Evolutionary conservation across 2,329 filamentous ascomycete genomes (phyloP).

Genomic region (Alternaria infectoria): DNA sequence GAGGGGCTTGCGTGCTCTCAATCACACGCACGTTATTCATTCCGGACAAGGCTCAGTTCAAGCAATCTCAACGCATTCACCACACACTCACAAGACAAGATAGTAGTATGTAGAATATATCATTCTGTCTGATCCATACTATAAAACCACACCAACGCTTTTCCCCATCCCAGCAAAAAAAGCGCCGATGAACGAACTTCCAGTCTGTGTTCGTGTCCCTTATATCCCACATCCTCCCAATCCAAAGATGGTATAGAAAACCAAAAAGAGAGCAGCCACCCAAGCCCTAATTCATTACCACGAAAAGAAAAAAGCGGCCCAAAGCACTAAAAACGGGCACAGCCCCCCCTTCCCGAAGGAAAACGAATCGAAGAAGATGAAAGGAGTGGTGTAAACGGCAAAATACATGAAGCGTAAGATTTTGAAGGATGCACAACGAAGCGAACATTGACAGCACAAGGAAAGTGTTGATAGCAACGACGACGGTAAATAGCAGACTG

Average conservation of each 20-base stretch:
- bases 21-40: no score
- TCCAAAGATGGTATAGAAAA: not conserved
- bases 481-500: not conserved
- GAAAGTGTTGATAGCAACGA: not conserved
- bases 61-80: no score
- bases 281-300: not conserved
- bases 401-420: conserved; percentile 4
- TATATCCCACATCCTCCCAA: not conserved
- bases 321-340: not conserved
- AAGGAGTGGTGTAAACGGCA: not conserved
- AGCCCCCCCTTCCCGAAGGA: not conserved
- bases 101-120: not conserved
- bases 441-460: no score
- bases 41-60: not conserved
- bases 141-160: not conserved
- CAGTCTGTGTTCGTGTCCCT: not conserved
- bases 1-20: no score
- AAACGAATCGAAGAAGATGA: not conserved
- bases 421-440: not conserved
- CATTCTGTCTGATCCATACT: not conserved
- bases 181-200: not conserved
- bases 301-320: not conserved
- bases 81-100: no score
- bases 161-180: not conserved
- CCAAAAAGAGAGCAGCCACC: not conserved